Conservation (phyloP, 306 rosid species). For the Biancaea sappan region DNA sequence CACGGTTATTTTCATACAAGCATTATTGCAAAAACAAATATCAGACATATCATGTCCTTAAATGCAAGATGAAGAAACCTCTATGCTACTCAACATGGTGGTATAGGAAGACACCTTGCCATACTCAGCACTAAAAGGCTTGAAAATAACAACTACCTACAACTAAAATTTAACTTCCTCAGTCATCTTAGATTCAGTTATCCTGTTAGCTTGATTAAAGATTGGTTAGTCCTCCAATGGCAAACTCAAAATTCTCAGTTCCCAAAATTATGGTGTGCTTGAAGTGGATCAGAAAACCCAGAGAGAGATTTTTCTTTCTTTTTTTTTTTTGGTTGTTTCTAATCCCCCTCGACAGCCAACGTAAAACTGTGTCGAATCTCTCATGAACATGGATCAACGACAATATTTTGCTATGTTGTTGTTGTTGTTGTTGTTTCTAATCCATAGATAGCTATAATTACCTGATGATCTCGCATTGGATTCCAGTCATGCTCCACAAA, state of each 20-base stretch:
- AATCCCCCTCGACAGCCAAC: too few species aligned
- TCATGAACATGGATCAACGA: too few species aligned
- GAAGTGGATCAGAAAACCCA: conserved; percentile 11
- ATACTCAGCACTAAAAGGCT: background rate
- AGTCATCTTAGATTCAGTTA: background rate
- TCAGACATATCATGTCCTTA: background rate
- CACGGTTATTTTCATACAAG: conserved; percentile 30
- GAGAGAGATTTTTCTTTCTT: too few species aligned
- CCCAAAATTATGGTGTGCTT: conserved; percentile 11
- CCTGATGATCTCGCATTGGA: conserved; percentile 99
- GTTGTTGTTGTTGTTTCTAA: too few species aligned
- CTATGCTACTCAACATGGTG: background rate
- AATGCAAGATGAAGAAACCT: conserved; percentile 13
- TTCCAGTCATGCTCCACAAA: conserved; percentile 99
- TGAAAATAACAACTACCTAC: conserved; percentile 12
- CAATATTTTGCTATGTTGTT: too few species aligned
- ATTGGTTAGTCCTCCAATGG: background rate
- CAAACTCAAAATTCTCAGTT: conserved; percentile 18
- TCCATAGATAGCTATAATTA: conserved; percentile 40
- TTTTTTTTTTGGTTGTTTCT: too few species aligned
- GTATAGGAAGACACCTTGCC: background rate
- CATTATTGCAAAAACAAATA: background rate
- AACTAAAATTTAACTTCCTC: conserved; percentile 1
- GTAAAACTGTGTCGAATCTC: too few species aligned
- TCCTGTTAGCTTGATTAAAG: conserved; percentile 7